phyloP scores from a whole-genome alignment of 202 grass and related monocot genomes.

The Hordeum pubiflorum region DNA sequence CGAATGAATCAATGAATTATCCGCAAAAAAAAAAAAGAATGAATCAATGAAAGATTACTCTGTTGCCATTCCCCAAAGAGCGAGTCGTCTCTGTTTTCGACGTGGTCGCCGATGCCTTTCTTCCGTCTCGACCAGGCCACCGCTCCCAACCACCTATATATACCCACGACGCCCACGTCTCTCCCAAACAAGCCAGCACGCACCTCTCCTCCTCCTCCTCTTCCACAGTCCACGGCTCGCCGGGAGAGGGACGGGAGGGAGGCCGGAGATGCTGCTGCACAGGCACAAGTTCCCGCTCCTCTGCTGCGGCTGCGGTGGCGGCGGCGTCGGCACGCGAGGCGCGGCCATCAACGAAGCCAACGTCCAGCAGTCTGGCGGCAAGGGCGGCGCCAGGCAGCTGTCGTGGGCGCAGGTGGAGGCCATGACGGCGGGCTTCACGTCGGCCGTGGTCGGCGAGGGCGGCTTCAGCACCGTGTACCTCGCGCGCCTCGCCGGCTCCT shows the following conservation, averaged over 20 bases:
- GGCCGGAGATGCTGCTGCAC: constrained; percentile 26
- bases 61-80: too few relatives aligned
- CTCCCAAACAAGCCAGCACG: neutral
- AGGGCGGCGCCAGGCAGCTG: constrained; percentile 19
- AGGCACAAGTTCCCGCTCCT: constrained; percentile 36
- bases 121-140: neutral
- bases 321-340: neutral
- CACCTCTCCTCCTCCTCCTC: neutral
- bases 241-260: neutral
- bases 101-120: too few relatives aligned
- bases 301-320: constrained; percentile 41
- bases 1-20: neutral
- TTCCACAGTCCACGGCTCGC: neutral
- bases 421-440: constrained; percentile 55
- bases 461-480: constrained; percentile 96
- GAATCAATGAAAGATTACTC: neutral
- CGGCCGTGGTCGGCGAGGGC: constrained; percentile 67
- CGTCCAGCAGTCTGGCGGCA: neutral
- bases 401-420: constrained; percentile 74
- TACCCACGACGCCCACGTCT: neutral
- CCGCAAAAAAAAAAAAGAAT: too few relatives aligned
- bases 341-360: neutral
- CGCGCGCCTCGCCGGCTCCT: constrained; percentile 23
- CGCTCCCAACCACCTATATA: neutral
- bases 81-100: too few relatives aligned